Percentiles rank a stretch among this genome's conserved stretches.
phyloP scores from a whole-genome alignment of 345 rosid species.

The Combretum micranthum region DNA sequence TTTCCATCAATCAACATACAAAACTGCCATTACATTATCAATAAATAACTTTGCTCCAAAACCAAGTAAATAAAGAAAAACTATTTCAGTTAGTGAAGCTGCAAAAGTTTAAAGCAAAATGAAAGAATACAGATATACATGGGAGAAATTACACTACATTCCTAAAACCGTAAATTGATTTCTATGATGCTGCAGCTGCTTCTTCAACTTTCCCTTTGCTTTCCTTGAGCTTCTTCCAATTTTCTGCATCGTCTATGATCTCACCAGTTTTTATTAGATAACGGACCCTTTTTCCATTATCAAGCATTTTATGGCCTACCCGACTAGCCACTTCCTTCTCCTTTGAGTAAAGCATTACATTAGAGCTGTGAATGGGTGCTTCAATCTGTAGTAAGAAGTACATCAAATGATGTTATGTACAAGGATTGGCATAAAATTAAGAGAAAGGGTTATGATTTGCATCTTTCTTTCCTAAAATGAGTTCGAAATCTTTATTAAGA shows the following conservation, averaged over 20 bases:
- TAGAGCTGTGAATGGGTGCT: slow-evolving; percentile 93
- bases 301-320: slow-evolving; percentile 73
- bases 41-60: too few relatives aligned
- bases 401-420: not conserved
- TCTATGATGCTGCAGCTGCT: slow-evolving; percentile 18
- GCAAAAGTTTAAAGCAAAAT: not conserved
- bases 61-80: not conserved
- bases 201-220: slow-evolving; percentile 48
- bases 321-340: slow-evolving; percentile 72
- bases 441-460: not conserved
- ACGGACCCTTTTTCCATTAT: slow-evolving; percentile 60
- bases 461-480: too few relatives aligned
- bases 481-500: too few relatives aligned
- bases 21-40: too few relatives aligned
- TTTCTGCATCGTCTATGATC: slow-evolving; percentile 58
- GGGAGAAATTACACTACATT: slow-evolving; percentile 2
- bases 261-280: slow-evolving; percentile 86
- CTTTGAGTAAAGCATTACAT: slow-evolving; percentile 87
- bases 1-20: too few relatives aligned
- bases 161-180: not conserved
- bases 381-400: slow-evolving; percentile 55
- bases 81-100: too few relatives aligned
- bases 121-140: slow-evolving; percentile 5
- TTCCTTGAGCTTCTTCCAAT: slow-evolving; percentile 80
- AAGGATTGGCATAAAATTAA: not conserved